Evolutionary conservation across 106 monocot genomes (phyloP).

Genomic region (Dendrobium nobile): DNA sequence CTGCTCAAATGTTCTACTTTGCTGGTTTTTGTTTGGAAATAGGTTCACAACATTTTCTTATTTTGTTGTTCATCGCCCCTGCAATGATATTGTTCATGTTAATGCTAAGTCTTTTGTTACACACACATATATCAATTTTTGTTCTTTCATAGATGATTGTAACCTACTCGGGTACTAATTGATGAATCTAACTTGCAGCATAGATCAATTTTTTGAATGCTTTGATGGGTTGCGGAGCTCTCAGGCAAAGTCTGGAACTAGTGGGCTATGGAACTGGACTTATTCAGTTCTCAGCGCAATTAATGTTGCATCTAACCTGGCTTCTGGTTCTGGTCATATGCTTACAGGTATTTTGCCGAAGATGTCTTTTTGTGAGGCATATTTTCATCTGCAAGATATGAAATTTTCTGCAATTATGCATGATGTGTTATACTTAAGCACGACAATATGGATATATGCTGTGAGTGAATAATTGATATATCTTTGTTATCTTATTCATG

Average conservation of each 20-base stretch:
- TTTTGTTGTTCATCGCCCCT: not conserved
- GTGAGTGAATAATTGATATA: not conserved
- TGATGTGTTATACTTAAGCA: not conserved
- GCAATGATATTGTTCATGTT: not conserved
- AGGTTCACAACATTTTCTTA: not conserved
- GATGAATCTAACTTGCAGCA: constrained; percentile 45
- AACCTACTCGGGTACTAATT: not conserved
- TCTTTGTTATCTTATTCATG: not conserved
- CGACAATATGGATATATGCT: not conserved
- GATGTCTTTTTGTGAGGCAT: not conserved
- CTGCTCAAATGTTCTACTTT: not conserved
- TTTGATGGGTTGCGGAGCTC: constrained; percentile 87
- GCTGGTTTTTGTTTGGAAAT: not conserved
- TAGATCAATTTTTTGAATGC: constrained; percentile 96
- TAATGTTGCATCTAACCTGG: constrained; percentile 81
- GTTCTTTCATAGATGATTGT: not conserved
- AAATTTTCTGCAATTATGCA: not conserved
- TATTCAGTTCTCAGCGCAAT: constrained; percentile 98
- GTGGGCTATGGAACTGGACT: constrained; percentile 94
- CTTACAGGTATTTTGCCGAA: constrained; percentile 39
- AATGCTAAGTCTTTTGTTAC: not conserved
- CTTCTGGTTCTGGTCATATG: constrained; percentile 68
- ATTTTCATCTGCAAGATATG: not conserved
- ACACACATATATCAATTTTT: not conserved
- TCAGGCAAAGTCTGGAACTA: constrained; percentile 40